Conservation (phyloP, 805 yeast species). For the Teunomyces tritomae region DNA sequence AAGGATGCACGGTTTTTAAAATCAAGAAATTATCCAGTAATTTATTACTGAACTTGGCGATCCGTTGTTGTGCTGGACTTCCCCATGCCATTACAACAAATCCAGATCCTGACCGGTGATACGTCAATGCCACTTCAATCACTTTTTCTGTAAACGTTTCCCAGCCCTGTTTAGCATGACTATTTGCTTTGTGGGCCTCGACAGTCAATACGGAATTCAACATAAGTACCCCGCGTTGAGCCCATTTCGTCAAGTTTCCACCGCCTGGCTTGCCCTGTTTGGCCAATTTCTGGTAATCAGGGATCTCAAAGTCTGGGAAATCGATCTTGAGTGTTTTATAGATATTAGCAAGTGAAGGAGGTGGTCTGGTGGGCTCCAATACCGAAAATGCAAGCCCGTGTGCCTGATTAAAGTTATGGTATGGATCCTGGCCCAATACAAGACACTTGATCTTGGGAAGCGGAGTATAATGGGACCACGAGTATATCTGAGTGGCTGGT, state of each 20-base stretch:
- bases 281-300: slow-evolving; percentile 33
- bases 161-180: slow-evolving; percentile 92
- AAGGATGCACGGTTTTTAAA: slow-evolving; percentile 84
- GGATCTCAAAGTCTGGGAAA: slow-evolving; percentile 67
- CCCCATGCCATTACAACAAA: slow-evolving; percentile 84
- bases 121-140: slow-evolving; percentile 49
- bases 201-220: slow-evolving; percentile 89
- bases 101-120: slow-evolving; percentile 46
- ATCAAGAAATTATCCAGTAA: slow-evolving; percentile 42
- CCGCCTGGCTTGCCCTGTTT: slow-evolving; percentile 37
- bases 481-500: slow-evolving; percentile 70
- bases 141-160: slow-evolving; percentile 80
- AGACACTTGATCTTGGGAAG: slow-evolving; percentile 70
- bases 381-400: slow-evolving; percentile 97
- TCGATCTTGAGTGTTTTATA: slow-evolving; percentile 67
- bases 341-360: slow-evolving; percentile 86
- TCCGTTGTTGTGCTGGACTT: slow-evolving; percentile 63
- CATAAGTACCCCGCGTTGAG: slow-evolving; percentile 80
- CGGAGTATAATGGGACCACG: slow-evolving; percentile 90
- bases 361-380: slow-evolving; percentile 68
- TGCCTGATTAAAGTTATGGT: slow-evolving; percentile 89
- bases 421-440: slow-evolving; percentile 94
- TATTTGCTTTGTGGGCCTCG: slow-evolving; percentile 87
- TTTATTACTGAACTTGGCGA: slow-evolving; percentile 33
- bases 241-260: slow-evolving; percentile 81